Evolutionary conservation across 208 protist species (phyloP), one percentile per base, ranked within the genome.

Genomic region (Wallacemonas sp.): DNA sequence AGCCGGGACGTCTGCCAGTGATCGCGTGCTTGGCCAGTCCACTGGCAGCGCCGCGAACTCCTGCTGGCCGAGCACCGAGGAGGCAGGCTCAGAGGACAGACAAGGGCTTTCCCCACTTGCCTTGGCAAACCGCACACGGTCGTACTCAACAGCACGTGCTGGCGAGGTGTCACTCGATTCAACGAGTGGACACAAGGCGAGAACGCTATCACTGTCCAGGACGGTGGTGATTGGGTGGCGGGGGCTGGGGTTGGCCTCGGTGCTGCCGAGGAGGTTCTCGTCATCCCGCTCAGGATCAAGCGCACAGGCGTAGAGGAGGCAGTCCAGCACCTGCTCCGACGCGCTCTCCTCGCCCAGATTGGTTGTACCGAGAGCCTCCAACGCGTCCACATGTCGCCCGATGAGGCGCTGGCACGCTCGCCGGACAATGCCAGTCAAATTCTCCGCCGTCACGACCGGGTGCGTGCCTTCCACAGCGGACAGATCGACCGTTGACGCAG

Each of bases 21-120:
- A 47, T 31, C 71, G 56, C 14, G 78, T 53, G 6, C 61, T 73
- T 1, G 72, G 51, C 85, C 84, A 91, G 38, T 84, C 72, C 2
- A 63, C 45, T 0, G 88, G 88, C 24, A 94, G 66, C n/a, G 79
- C 74, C 36, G 41, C 66, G 47, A 82, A 90, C 62, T 89, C 80
- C 15, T 83, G 72, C 1, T 61, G 19, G 19, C 75, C 70, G 19
- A 94, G 68, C 19, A 94, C 81, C 0, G 87, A 72, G 5, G 51
- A 21, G 4, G 64, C 3, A 2, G 55, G 4, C 9, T 4, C 19
- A 42, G 60, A 38, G 21, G 21, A 3, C 11, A 6, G 2, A 21
- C 46, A 54, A 19, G 26, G 9, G 9, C 24, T 54, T 15, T 54
- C 5, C 0, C 51, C 51, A 5, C 30, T 30, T 3, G 51, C 51